Evolutionary conservation across 2,329 filamentous ascomycete species (phyloP), one percentile per base, ranked within the genome.

Genomic region (Colletotrichum karsti): DNA sequence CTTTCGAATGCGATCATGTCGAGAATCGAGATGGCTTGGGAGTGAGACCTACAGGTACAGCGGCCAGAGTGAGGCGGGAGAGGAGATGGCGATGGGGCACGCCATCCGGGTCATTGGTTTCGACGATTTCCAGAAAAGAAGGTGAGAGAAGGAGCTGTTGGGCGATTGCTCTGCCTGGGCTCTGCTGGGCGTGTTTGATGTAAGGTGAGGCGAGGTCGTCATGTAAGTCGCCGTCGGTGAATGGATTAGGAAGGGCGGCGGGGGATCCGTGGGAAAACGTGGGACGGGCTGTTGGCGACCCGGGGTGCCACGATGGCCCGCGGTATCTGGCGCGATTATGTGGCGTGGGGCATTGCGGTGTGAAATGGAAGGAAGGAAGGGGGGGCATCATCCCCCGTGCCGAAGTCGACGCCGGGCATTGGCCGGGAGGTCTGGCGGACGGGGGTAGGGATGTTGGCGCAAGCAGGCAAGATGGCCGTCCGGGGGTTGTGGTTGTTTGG

Each of bases 281-380:
- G 64, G 64, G 64, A 51, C 59, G 59, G 59, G 51, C 37, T 64
- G 37, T 67, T 51, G 59, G 64, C 20, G 51, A 37, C 37, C 44
- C 22, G 35, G 28, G 18, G 64, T 67, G 44, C 37, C 64, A 67
- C 53, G 64, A 67, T 57, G 60, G 33, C 13, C 15, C 35, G n/a
- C 10, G 15, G 8, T 46, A 67, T 48, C 26, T 50, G 33, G 35
- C 35, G 44, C 35, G 44, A 51, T 42, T 63, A 58, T 53, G 50
- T 39, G 41, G 41, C 33, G 30, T 20, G 57, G 30, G 26, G 15
- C 9, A 35, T 59, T 66, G 54, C 62, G 65, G 65, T 66, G 33
- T 35, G 33, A 35, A 7, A 33, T 33, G 30, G 3, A 33, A 4
- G 7, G 3, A 8, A 4, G 30, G 7, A 35, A 15, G 33, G 50